Percentiles rank a stretch among this genome's conserved stretches.
phyloP scores from a whole-genome alignment of 306 rosid genomes.

The Nissolia schottii region DNA sequence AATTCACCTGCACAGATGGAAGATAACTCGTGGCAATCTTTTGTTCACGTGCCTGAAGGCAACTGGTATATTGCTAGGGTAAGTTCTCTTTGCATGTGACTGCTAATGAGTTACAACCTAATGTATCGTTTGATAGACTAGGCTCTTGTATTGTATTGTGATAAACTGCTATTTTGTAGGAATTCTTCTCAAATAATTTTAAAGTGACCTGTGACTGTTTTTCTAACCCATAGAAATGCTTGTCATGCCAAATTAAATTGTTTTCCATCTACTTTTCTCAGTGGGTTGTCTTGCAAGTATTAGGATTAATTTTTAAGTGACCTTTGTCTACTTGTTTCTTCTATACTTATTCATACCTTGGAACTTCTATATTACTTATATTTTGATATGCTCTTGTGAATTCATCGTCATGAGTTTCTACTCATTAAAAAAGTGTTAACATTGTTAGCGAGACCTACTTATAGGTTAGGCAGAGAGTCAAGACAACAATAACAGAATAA shows the following conservation, averaged over 20 bases:
- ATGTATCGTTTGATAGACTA: background rate
- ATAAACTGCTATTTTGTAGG: background rate
- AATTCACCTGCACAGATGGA: slow-evolving; percentile 84
- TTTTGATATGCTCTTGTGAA: background rate
- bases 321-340: background rate
- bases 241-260: too few species aligned
- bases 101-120: background rate
- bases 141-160: background rate
- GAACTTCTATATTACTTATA: background rate
- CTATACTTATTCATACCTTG: background rate
- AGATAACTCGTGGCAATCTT: slow-evolving; percentile 91
- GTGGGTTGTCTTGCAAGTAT: too few species aligned
- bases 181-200: background rate
- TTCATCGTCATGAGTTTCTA: background rate
- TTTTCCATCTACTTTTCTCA: too few species aligned
- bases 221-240: too few species aligned
- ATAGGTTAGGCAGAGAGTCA: too few species aligned
- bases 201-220: background rate
- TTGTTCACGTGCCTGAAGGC: slow-evolving; percentile 65
- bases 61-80: slow-evolving; percentile 85
- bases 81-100: slow-evolving; percentile 25
- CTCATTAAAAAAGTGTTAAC: background rate
- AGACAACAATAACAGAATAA: too few species aligned
- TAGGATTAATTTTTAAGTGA: too few species aligned
- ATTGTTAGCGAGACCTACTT: background rate